Percentiles rank a stretch among this genome's conserved stretches.
These are phyloP conservation scores for Apophysomyces elegans DNA, from an alignment of 371 early-diverging fungal species.

Conservation along the genomic window DNA sequence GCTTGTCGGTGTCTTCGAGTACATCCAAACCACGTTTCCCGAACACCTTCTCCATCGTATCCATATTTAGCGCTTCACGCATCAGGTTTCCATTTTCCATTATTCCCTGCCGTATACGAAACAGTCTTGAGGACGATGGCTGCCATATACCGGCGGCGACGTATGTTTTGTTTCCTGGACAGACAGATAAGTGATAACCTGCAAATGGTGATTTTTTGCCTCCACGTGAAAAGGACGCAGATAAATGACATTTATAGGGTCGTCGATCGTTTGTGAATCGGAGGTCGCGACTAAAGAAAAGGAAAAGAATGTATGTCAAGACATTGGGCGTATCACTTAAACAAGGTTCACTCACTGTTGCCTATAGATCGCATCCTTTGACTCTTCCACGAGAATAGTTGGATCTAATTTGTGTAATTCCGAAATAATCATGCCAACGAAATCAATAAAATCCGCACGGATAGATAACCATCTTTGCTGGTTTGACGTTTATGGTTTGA, in stretches of 20 bases:
- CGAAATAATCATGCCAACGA: slow-evolving; percentile 46
- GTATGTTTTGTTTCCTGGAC: slow-evolving; percentile 42
- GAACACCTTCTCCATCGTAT: slow-evolving; percentile 46
- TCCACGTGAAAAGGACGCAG: slow-evolving; percentile 52
- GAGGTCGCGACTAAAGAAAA: slow-evolving; percentile 49
- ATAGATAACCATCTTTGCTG: slow-evolving; percentile 43
- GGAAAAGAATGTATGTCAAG: not conserved
- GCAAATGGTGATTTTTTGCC: slow-evolving; percentile 56
- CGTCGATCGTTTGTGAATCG: slow-evolving; percentile 62
- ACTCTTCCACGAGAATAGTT: slow-evolving; percentile 45
- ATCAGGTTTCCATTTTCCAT: slow-evolving; percentile 46
- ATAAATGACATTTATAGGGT: slow-evolving; percentile 56
- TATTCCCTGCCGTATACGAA: slow-evolving; percentile 47
- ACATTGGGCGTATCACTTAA: not conserved
- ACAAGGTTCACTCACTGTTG: slow-evolving; percentile 40
- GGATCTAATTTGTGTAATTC: slow-evolving; percentile 53
- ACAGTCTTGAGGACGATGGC: slow-evolving; percentile 33
- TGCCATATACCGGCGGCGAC: slow-evolving; percentile 57
- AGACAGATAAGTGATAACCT: slow-evolving; percentile 51
- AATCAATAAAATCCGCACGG: slow-evolving; percentile 56
- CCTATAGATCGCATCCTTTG: slow-evolving; percentile 56
- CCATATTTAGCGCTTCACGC: slow-evolving; percentile 46
- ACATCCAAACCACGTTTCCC: slow-evolving; percentile 47
- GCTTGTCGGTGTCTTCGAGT: slow-evolving; percentile 31
- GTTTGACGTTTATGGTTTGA: slow-evolving; percentile 5